Conservation (phyloP, 345 rosid species). For the Heritiera littoralis region DNA sequence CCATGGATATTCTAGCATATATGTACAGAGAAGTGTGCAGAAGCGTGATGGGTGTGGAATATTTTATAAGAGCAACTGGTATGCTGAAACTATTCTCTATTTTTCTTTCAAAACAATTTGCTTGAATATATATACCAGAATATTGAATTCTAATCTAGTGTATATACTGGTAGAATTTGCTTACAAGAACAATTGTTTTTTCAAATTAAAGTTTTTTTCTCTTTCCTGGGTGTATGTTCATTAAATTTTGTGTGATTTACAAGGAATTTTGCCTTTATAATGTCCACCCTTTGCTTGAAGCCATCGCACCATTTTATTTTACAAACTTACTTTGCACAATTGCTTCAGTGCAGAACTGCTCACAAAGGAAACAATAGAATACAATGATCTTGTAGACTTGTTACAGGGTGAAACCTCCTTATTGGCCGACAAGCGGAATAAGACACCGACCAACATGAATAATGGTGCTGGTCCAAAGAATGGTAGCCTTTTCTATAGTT, state of each 20-base stretch:
- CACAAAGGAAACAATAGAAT: slow-evolving; percentile 70
- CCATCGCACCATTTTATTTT: slow-evolving; percentile 5
- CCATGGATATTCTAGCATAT: slow-evolving; percentile 68
- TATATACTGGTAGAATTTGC: background rate
- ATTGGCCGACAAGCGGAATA: slow-evolving; percentile 33
- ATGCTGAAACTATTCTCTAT: slow-evolving; percentile 11
- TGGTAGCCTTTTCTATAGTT: slow-evolving; percentile 35
- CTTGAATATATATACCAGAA: background rate
- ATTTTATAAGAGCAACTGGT: slow-evolving; percentile 75
- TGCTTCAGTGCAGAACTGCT: slow-evolving; percentile 80
- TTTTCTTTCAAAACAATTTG: background rate
- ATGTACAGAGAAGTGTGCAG: slow-evolving; percentile 80
- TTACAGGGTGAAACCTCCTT: slow-evolving; percentile 38
- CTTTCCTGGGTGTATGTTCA: background rate
- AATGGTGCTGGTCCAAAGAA: slow-evolving; percentile 37
- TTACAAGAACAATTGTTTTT: background rate
- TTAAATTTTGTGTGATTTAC: background rate
- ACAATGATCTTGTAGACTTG: slow-evolving; percentile 77
- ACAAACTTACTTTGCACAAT: slow-evolving; percentile 3
- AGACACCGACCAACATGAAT: slow-evolving; percentile 30
- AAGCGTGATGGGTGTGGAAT: slow-evolving; percentile 95
- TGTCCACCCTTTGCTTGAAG: background rate
- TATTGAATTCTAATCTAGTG: background rate
- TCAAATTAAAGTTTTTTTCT: background rate
- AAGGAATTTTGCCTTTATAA: background rate